Evolutionary conservation across 179 eudicot species (phyloP).

Genomic region (Silene vulgaris): DNA sequence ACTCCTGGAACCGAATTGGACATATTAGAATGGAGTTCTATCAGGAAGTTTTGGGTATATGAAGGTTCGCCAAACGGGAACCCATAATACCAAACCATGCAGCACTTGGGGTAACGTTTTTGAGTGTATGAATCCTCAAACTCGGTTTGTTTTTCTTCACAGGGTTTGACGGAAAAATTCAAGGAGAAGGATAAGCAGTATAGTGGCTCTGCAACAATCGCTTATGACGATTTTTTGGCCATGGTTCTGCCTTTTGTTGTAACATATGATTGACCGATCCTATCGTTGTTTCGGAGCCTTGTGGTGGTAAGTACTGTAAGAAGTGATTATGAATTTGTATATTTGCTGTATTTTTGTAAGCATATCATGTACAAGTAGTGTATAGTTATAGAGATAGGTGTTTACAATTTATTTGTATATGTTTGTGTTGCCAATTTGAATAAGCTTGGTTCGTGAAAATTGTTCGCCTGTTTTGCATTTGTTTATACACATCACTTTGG

Average conservation of each 20-base stretch:
- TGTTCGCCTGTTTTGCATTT: neutral
- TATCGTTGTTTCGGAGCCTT: neutral
- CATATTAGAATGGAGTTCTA: neutral
- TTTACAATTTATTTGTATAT: neutral
- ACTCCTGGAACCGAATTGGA: neutral
- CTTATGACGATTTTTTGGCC: slow-evolving; percentile 63
- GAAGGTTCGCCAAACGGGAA: neutral
- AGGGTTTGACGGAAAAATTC: slow-evolving; percentile 87
- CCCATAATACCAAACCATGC: neutral
- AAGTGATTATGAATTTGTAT: neutral
- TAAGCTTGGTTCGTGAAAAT: neutral
- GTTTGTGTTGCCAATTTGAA: neutral
- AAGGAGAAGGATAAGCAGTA: slow-evolving; percentile 71
- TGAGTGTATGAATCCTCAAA: neutral
- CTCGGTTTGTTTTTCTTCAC: slow-evolving; percentile 17
- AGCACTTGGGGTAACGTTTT: neutral
- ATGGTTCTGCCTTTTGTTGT: slow-evolving; percentile 75
- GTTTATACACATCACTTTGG: no score
- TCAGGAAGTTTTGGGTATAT: neutral
- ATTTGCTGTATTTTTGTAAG: neutral
- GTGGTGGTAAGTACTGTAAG: neutral
- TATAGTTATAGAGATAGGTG: neutral
- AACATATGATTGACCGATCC: slow-evolving; percentile 24
- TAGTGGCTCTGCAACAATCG: slow-evolving; percentile 64
- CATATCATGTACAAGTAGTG: neutral